A percentile compares a stretch with the other conserved stretches of the same genome.
These are phyloP conservation scores for Tilletia walkeri DNA, from an alignment of 1,284 basidiomycete species.

Conservation along the genomic window DNA sequence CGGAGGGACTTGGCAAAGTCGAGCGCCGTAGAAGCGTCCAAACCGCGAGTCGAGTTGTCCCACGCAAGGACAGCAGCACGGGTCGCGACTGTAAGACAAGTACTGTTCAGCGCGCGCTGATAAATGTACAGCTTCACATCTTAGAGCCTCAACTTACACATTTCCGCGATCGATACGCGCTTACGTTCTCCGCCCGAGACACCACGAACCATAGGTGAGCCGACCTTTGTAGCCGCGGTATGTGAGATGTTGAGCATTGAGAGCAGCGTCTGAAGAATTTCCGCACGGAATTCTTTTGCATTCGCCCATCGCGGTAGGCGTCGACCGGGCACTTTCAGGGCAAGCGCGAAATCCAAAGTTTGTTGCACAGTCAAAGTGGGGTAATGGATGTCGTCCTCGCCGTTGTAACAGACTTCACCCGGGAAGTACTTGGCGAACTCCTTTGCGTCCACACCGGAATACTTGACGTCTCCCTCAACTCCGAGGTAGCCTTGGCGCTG, in stretches of 20 bases:
- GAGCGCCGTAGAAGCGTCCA: constrained; percentile 80
- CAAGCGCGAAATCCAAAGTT: constrained; percentile 43
- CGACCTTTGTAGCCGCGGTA: constrained; percentile 69
- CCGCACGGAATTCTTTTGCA: constrained; percentile 59
- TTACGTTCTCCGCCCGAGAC: constrained; percentile 64
- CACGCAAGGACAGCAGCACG: constrained; percentile 66
- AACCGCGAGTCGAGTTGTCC: constrained; percentile 71
- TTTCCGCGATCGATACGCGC: constrained; percentile 73
- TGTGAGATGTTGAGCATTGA: constrained; percentile 73
- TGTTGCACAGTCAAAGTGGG: constrained; percentile 67
- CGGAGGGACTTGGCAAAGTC: constrained; percentile 73
- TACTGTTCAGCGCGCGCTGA: too few relatives aligned
- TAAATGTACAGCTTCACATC: too few relatives aligned
- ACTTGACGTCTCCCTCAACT: constrained; percentile 67
- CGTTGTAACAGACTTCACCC: constrained; percentile 81
- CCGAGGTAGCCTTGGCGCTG: constrained; percentile 65
- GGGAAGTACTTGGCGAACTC: constrained; percentile 62
- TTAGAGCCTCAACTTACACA: constrained; percentile 35
- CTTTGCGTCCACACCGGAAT: constrained; percentile 56
- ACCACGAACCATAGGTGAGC: constrained; percentile 73
- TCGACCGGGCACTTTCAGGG: constrained; percentile 56
- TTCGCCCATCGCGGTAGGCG: constrained; percentile 42
- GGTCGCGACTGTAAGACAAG: constrained; percentile 51
- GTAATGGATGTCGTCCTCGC: constrained; percentile 71
- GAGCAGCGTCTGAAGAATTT: constrained; percentile 62